A percentile compares a stretch with the other conserved stretches of the same genome.
These are phyloP conservation scores for Cicer chorassanicum DNA, from an alignment of 306 rosid species.

Conservation along the genomic window DNA sequence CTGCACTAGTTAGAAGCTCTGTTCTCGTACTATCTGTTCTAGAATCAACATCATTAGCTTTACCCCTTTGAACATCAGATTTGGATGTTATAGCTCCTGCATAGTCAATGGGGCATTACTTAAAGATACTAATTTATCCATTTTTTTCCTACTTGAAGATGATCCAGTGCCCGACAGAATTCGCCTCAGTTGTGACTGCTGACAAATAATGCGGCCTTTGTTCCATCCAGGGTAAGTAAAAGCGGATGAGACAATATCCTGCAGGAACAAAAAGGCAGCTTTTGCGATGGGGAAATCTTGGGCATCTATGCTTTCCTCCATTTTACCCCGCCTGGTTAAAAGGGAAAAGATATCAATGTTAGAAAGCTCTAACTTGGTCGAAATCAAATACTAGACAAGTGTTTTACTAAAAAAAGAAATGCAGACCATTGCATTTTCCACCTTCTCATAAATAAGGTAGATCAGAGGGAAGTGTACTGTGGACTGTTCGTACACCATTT, in stretches of 20 bases:
- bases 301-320: constrained; percentile 66
- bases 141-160: constrained; percentile 55
- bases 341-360: constrained; percentile 42
- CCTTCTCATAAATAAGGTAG: constrained; percentile 22
- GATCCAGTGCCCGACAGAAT: constrained; percentile 62
- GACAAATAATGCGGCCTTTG: constrained; percentile 90
- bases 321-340: constrained; percentile 74
- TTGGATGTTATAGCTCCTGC: constrained; percentile 57
- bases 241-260: constrained; percentile 65
- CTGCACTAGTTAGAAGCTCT: constrained; percentile 71
- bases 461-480: constrained; percentile 14
- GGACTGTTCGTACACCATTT: constrained; percentile 6
- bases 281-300: constrained; percentile 72
- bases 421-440: constrained; percentile 16
- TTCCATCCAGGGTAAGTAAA: constrained; percentile 82
- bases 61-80: constrained; percentile 51
- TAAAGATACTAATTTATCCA: constrained; percentile 58
- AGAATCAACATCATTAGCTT: constrained; percentile 57
- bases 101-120: constrained; percentile 58
- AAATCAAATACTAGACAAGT: constrained; percentile 8
- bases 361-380: constrained; percentile 34
- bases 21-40: constrained; percentile 62
- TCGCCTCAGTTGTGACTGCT: constrained; percentile 72
- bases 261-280: constrained; percentile 77
- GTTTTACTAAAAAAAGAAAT: background rate